Percentiles rank a stretch among this genome's conserved stretches.
Evolutionary conservation across 2,329 filamentous ascomycete genomes (phyloP).

Genomic region (Fusarium sp.): DNA sequence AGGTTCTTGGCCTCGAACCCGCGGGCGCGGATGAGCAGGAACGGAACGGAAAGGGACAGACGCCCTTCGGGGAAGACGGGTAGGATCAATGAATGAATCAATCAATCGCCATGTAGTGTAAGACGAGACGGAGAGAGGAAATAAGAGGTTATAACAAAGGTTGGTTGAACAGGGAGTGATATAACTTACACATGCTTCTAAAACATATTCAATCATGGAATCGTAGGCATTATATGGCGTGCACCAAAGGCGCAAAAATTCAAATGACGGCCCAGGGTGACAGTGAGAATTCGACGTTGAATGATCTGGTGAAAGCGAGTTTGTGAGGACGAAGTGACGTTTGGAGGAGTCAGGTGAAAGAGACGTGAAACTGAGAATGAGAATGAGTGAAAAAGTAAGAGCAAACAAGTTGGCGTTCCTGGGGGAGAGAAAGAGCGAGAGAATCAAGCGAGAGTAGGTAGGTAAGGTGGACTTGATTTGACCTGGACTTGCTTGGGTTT

Average conservation of each 20-base stretch:
- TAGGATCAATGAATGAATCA: slow-evolving; percentile 7
- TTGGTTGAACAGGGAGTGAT: neutral
- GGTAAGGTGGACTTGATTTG: slow-evolving; percentile 19
- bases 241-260: slow-evolving; percentile 43
- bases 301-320: neutral
- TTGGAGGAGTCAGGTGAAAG: slow-evolving; percentile 23
- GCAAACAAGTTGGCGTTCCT: slow-evolving; percentile 25
- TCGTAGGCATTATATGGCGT: slow-evolving; percentile 47
- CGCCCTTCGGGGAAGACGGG: slow-evolving; percentile 9
- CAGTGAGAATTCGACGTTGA: slow-evolving; percentile 1
- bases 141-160: neutral
- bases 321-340: slow-evolving; percentile 17
- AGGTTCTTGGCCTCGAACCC: slow-evolving; percentile 40
- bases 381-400: slow-evolving; percentile 33
- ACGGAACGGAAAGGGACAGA: slow-evolving; percentile 22
- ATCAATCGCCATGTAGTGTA: neutral
- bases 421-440: slow-evolving; percentile 25
- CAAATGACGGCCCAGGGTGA: slow-evolving; percentile 30
- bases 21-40: slow-evolving; percentile 28
- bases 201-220: slow-evolving; percentile 50
- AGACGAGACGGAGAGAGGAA: neutral
- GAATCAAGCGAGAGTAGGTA: slow-evolving; percentile 37
- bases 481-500: neutral
- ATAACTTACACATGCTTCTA: slow-evolving; percentile 55
- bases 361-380: neutral